A percentile compares a stretch with the other conserved stretches of the same genome.
Evolutionary conservation across 2,329 filamentous ascomycete species (phyloP).

Genomic region (Pleomassaria siparia): DNA sequence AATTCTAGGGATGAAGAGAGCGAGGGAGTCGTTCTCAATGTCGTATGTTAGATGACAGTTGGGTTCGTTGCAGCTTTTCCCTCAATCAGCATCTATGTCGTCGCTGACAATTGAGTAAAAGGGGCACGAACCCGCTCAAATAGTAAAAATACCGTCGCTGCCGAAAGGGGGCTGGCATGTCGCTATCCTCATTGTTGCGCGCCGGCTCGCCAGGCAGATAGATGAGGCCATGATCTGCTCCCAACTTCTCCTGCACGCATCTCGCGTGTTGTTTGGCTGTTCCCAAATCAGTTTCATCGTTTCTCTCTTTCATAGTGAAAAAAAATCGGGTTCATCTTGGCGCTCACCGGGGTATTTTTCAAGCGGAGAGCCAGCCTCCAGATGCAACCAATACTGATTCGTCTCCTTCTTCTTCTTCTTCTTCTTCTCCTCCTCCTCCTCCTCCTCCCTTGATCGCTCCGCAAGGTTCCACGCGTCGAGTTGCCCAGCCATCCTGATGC

Average conservation of each 20-base stretch:
- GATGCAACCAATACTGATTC: slow-evolving; percentile 39
- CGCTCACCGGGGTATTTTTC: slow-evolving; percentile 45
- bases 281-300: slow-evolving; percentile 7
- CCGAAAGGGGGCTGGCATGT: slow-evolving; percentile 58
- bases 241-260: slow-evolving; percentile 40
- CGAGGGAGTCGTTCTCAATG: slow-evolving; percentile 62
- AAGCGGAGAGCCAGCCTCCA: slow-evolving; percentile 32
- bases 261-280: slow-evolving; percentile 45
- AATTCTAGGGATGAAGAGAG: slow-evolving; percentile 72
- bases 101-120: neutral
- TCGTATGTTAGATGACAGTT: slow-evolving; percentile 61
- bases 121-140: slow-evolving; percentile 50
- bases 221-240: slow-evolving; percentile 50
- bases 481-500: neutral
- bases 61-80: slow-evolving; percentile 47
- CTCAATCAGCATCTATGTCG: slow-evolving; percentile 10
- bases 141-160: slow-evolving; percentile 66
- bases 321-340: too few relatives aligned
- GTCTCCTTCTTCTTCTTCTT: slow-evolving; percentile 19
- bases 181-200: slow-evolving; percentile 58
- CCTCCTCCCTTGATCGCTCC: neutral
- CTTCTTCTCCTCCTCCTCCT: neutral
- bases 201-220: slow-evolving; percentile 58
- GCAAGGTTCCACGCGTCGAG: neutral
- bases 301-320: neutral